A percentile compares a stretch with the other conserved stretches of the same genome.
These are phyloP conservation scores for Euclidium syriacum DNA, from an alignment of 345 rosid species.

Conservation along the genomic window DNA sequence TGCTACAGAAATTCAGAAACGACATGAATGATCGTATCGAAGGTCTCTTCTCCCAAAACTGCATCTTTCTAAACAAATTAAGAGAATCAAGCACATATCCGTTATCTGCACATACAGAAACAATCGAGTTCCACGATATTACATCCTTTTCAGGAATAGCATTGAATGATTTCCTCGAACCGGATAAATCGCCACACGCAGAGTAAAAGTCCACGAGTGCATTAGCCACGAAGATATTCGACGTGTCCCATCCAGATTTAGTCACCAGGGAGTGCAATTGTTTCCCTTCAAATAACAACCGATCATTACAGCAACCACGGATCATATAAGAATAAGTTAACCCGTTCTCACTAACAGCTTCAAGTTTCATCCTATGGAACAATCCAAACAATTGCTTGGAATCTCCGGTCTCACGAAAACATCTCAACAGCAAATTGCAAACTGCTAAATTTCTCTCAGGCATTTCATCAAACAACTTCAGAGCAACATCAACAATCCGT, in stretches of 20 bases:
- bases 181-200: slow-evolving; percentile 43
- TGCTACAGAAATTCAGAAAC: slow-evolving; percentile 55
- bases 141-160: slow-evolving; percentile 45
- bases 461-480: slow-evolving; percentile 57
- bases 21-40: slow-evolving; percentile 54
- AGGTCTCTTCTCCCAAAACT: slow-evolving; percentile 61
- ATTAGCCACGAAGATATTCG: slow-evolving; percentile 56
- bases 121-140: slow-evolving; percentile 78
- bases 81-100: slow-evolving; percentile 44
- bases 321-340: slow-evolving; percentile 69
- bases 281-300: slow-evolving; percentile 53
- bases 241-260: slow-evolving; percentile 50
- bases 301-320: slow-evolving; percentile 43
- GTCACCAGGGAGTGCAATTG: slow-evolving; percentile 58
- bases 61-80: slow-evolving; percentile 59
- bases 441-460: slow-evolving; percentile 52
- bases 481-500: slow-evolving; percentile 42
- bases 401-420: slow-evolving; percentile 41
- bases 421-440: slow-evolving; percentile 53
- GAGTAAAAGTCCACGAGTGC: slow-evolving; percentile 70
- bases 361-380: slow-evolving; percentile 40
- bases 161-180: slow-evolving; percentile 47
- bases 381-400: slow-evolving; percentile 36
- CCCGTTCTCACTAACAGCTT: slow-evolving; percentile 47
- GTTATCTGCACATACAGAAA: slow-evolving; percentile 39